Conservation (phyloP, 805 yeast species). For the Yarrowia keelungensis region DNA sequence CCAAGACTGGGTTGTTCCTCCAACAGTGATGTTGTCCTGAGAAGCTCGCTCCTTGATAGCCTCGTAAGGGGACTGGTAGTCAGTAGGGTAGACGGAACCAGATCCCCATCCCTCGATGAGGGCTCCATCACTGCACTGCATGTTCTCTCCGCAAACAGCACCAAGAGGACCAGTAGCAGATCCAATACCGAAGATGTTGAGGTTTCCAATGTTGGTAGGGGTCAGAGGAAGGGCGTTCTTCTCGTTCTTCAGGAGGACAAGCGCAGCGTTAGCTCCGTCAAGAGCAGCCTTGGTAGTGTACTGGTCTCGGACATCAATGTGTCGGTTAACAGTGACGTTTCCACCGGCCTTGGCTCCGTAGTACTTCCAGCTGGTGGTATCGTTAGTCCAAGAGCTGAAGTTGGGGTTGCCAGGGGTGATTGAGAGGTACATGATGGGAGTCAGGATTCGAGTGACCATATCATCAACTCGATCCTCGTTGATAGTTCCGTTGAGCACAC, state of each 20-base stretch:
- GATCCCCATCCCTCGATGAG: constrained; percentile 72
- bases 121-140: constrained; percentile 60
- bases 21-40: background rate
- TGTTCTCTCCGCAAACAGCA: constrained; percentile 59
- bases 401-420: constrained; percentile 54
- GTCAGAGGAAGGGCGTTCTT: constrained; percentile 61
- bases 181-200: constrained; percentile 48
- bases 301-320: constrained; percentile 59
- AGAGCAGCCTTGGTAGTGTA: constrained; percentile 57
- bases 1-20: constrained; percentile 24
- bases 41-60: constrained; percentile 59
- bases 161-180: constrained; percentile 61
- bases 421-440: constrained; percentile 53
- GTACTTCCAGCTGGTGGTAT: constrained; percentile 53
- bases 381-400: constrained; percentile 65
- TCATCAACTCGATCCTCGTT: constrained; percentile 63
- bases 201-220: constrained; percentile 51
- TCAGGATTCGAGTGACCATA: constrained; percentile 66
- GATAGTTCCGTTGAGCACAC: constrained; percentile 63
- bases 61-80: constrained; percentile 63
- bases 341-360: constrained; percentile 58
- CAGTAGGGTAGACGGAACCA: constrained; percentile 63
- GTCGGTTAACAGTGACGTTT: constrained; percentile 61
- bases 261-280: constrained; percentile 63
- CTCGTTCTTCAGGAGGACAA: constrained; percentile 59